Percentiles rank a stretch among this genome's conserved stretches.
Conservation (phyloP, 148 eudicot genomes). For the Rhododendron kiyosumense region DNA sequence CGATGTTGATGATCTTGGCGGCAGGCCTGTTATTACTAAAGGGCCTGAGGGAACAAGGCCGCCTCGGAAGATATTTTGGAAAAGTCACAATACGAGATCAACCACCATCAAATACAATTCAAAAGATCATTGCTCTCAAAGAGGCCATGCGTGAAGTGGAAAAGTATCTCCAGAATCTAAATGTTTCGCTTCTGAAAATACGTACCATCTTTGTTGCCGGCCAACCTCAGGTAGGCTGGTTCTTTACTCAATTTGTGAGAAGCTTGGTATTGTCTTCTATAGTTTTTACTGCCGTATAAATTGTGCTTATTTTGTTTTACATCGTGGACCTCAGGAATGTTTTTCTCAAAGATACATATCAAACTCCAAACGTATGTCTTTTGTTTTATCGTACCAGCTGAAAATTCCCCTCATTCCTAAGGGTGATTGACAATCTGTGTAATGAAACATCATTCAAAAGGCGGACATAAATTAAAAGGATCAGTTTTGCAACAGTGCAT, state of each 20-base stretch:
- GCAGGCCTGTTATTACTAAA: constrained; percentile 60
- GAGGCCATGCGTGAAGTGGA: constrained; percentile 87
- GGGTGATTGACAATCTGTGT: not conserved
- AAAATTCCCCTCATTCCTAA: not conserved
- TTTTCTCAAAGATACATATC: not conserved
- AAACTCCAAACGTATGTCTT: not conserved
- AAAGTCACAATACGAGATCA: constrained; percentile 78
- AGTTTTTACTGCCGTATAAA: not conserved
- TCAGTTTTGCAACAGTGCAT: not conserved
- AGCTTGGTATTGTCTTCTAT: not conserved
- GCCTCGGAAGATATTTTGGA: constrained; percentile 85
- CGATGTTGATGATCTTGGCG: constrained; percentile 55
- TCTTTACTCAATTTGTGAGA: not conserved
- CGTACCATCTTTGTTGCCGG: constrained; percentile 79
- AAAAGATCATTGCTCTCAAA: constrained; percentile 82
- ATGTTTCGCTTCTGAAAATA: constrained; percentile 66
- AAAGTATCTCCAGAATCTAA: constrained; percentile 66
- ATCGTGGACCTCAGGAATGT: not conserved
- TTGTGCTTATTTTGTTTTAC: not conserved
- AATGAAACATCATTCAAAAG: not conserved
- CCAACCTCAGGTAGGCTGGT: constrained; percentile 73
- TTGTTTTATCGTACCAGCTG: not conserved
- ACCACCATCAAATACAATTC: constrained; percentile 94
- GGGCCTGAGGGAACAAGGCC: constrained; percentile 83
- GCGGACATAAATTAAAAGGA: not conserved